Percentiles rank a stretch among this genome's conserved stretches.
These are phyloP conservation scores for Ceratocystis cacaofunesta DNA, from an alignment of 2,329 filamentous ascomycete species.

Conservation along the genomic window DNA sequence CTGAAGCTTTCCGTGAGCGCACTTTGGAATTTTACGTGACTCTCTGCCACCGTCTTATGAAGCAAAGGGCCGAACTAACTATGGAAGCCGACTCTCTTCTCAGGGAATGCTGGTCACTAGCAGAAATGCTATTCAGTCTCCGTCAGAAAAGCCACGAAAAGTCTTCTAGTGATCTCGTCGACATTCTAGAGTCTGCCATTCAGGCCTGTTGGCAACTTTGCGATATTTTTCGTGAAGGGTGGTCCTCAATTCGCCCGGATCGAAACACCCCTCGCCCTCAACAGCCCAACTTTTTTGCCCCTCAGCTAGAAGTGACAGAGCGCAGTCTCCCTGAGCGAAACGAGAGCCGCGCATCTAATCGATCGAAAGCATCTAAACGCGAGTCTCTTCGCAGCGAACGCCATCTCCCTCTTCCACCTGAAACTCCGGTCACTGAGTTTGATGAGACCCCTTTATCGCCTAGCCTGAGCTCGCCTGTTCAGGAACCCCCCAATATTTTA, in stretches of 20 bases:
- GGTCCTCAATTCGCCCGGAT: slow-evolving; percentile 77
- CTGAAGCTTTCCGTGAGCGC: slow-evolving; percentile 73
- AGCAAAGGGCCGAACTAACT: slow-evolving; percentile 63
- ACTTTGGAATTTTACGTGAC: slow-evolving; percentile 93
- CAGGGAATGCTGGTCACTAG: slow-evolving; percentile 74
- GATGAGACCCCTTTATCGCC: slow-evolving; percentile 78
- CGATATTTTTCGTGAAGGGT: slow-evolving; percentile 82
- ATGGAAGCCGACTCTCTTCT: slow-evolving; percentile 75
- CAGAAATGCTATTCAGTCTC: slow-evolving; percentile 85
- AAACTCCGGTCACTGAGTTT: slow-evolving; percentile 90
- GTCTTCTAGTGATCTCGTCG: slow-evolving; percentile 49
- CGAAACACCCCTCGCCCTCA: slow-evolving; percentile 70
- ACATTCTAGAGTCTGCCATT: slow-evolving; percentile 71
- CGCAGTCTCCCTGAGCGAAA: slow-evolving; percentile 9
- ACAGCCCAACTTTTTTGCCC: slow-evolving; percentile 55
- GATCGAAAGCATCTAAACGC: slow-evolving; percentile 39
- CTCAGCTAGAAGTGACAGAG: slow-evolving; percentile 29
- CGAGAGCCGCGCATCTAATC: slow-evolving; percentile 34
- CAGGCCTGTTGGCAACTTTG: slow-evolving; percentile 92
- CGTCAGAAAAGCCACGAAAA: slow-evolving; percentile 59
- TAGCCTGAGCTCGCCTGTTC: slow-evolving; percentile 50
- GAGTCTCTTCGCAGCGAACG: slow-evolving; percentile 29
- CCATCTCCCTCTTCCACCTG: slow-evolving; percentile 36
- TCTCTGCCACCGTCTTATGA: slow-evolving; percentile 89
- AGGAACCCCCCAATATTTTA: slow-evolving; percentile 68